phyloP scores from a whole-genome alignment of 345 rosid genomes.

The Odontarrhena argentea region DNA sequence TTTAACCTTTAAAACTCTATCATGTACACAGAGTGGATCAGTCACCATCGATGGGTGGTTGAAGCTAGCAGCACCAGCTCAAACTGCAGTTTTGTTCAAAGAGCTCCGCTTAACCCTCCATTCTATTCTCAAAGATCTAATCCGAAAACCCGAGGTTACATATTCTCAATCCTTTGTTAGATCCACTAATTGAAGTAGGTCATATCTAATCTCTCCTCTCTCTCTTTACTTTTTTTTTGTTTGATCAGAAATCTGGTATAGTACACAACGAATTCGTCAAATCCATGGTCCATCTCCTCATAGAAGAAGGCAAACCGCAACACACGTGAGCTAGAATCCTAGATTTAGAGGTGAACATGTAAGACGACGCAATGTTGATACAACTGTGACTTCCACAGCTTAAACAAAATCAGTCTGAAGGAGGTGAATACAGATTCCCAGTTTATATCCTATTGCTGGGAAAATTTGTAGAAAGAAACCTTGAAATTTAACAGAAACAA shows the following conservation, averaged over 20 bases:
- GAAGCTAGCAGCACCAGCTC: conserved; percentile 85
- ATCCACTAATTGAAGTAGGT: not conserved
- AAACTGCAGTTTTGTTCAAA: conserved; percentile 89
- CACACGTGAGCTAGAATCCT: conserved; percentile 15
- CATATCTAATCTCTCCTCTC: not conserved
- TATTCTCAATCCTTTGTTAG: conserved; percentile 19
- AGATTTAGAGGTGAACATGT: not conserved
- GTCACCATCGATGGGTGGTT: conserved; percentile 84
- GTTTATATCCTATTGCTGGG: no score
- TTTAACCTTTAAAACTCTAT: not conserved
- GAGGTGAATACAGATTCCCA: no score
- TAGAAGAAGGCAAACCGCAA: conserved; percentile 68
- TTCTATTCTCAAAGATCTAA: conserved; percentile 63
- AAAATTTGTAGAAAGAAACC: no score
- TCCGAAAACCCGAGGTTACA: conserved; percentile 75
- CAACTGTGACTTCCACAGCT: no score
- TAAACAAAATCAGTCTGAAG: no score
- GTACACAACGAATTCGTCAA: conserved; percentile 72
- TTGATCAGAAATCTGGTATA: conserved; percentile 56
- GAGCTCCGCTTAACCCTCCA: conserved; percentile 76
- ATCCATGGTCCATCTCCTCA: conserved; percentile 69
- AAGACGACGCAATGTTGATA: not conserved
- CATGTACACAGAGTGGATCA: conserved; percentile 57
- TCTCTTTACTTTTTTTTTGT: not conserved
- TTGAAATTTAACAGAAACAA: no score